These are phyloP conservation scores for Entomophthora muscae DNA, from an alignment of 371 early-diverging fungal genomes.

Conservation along the genomic window DNA sequence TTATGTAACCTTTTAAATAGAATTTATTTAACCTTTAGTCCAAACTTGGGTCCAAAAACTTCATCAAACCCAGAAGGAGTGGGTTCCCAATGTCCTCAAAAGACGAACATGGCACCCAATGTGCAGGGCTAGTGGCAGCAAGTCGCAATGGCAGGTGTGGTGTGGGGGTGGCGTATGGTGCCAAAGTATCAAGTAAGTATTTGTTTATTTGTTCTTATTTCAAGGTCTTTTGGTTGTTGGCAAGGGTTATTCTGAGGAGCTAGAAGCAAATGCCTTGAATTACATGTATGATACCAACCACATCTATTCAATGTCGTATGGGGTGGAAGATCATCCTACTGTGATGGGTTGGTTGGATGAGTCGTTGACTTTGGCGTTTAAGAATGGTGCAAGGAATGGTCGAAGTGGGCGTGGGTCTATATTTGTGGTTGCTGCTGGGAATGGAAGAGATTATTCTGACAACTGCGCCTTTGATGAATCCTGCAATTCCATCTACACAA, in stretches of 20 bases:
- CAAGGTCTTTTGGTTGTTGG: slow-evolving; percentile 86
- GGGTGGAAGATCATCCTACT: slow-evolving; percentile 78
- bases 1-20: not conserved
- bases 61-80: slow-evolving; percentile 65
- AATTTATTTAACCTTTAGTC: slow-evolving; percentile 37
- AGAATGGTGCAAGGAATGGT: slow-evolving; percentile 71
- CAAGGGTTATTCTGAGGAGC: slow-evolving; percentile 63
- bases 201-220: slow-evolving; percentile 88
- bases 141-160: slow-evolving; percentile 75
- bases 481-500: slow-evolving; percentile 85
- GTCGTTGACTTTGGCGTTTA: slow-evolving; percentile 61
- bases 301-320: slow-evolving; percentile 93
- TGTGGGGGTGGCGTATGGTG: slow-evolving; percentile 82
- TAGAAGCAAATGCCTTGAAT: slow-evolving; percentile 79
- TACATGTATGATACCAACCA: slow-evolving; percentile 69
- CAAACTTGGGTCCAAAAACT: slow-evolving; percentile 69
- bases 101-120: slow-evolving; percentile 90
- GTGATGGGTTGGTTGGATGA: slow-evolving; percentile 64
- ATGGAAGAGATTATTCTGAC: slow-evolving; percentile 64
- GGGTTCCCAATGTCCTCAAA: slow-evolving; percentile 50
- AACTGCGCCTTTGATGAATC: slow-evolving; percentile 96
- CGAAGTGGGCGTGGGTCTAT: slow-evolving; percentile 71
- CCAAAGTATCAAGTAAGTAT: slow-evolving; percentile 73
- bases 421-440: slow-evolving; percentile 90
- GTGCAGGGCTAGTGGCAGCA: slow-evolving; percentile 94